A percentile compares a stretch with the other conserved stretches of the same genome.
Conservation (phyloP, 192 early-diverging fungal species). For the Coemansia pectinata region DNA sequence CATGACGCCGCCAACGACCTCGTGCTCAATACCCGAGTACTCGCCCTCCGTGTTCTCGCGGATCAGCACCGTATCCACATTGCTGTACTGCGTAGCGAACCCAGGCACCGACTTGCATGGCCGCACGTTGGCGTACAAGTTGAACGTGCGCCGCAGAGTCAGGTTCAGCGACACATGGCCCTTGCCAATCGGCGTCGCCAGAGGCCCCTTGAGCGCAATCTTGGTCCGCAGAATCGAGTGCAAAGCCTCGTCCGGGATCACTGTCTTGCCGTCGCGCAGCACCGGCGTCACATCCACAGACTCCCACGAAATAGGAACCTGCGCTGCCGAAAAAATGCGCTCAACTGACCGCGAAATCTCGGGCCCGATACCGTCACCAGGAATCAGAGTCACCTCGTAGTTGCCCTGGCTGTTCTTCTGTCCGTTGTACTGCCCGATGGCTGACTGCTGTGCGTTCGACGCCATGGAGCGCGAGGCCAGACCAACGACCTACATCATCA, state of each 20-base stretch:
- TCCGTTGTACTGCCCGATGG: constrained; percentile 45
- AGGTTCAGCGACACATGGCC: constrained; percentile 96
- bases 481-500: constrained; percentile 15
- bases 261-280: constrained; percentile 87
- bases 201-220: constrained; percentile 94
- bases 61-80: constrained; percentile 98
- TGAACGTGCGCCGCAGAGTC: constrained; percentile 89
- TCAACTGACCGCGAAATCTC: constrained; percentile 94
- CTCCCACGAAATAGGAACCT: constrained; percentile 97
- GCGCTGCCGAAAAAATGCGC: constrained; percentile 88
- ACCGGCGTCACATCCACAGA: constrained; percentile 91
- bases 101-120: constrained; percentile 97
- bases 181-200: constrained; percentile 98
- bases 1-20: constrained; percentile 93
- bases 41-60: constrained; percentile 99
- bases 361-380: constrained; percentile 98
- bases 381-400: constrained; percentile 91
- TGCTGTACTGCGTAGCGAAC: constrained; percentile 93
- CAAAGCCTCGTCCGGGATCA: constrained; percentile 90
- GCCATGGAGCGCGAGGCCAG: constrained; percentile 44
- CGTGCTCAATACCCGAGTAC: constrained; percentile 99
- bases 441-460: constrained; percentile 27
- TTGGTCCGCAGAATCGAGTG: constrained; percentile 93
- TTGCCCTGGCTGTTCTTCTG: constrained; percentile 64
- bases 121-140: constrained; percentile 97